Base-by-base conservation (phyloP, 306 rosid genomes). In the Mucuna pruriens region DNA sequence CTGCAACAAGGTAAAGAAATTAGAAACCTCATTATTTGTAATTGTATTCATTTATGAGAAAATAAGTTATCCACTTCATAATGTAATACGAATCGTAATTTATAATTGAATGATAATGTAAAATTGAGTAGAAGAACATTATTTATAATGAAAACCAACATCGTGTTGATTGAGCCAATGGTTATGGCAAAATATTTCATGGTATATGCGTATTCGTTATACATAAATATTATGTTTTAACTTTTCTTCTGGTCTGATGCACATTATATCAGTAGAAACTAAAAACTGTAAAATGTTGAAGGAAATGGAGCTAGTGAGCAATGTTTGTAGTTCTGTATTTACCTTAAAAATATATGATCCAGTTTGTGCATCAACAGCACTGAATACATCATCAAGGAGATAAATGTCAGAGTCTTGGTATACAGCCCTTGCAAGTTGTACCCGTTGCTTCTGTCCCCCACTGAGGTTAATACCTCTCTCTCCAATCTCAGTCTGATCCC, bases 291-390 rank as follows among this genome's bases (percentile, higher is more conserved):
- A 63, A 15, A 26, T 45, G 19, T 40, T 57, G 3, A 17, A 62
- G 60, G 34, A 46, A 33, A 44, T 66, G 1, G 7, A 65, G 75
- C 17, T 49, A 71, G 36, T 52, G 10, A 42, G 19, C 55, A 73
- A 45, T 66, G 66, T 25, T 39, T 83, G 39, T 71, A 40, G 61
- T 26, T 16, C 25, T 25, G 62, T 19, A 34, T 52, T 46, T 83
- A 88, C 98, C 98, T 94, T 94, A 42, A 94, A 94, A 72, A 94
- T 89, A 71, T 81, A 93, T 52, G 97, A 90, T 54, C 98, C 98
- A 20, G 98, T 92, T 77, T 94, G 92, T 73, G 98, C 97, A 85
- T 94, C 98, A 83, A 94, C 98, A 62, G 98, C 98, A 75, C 98
- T 94, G 79, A 94, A 94, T 29, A 94, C 86, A 57, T 94, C 98